Conservation (phyloP, 108 stramenopile species). For the Nitzschia inconspicua region DNA sequence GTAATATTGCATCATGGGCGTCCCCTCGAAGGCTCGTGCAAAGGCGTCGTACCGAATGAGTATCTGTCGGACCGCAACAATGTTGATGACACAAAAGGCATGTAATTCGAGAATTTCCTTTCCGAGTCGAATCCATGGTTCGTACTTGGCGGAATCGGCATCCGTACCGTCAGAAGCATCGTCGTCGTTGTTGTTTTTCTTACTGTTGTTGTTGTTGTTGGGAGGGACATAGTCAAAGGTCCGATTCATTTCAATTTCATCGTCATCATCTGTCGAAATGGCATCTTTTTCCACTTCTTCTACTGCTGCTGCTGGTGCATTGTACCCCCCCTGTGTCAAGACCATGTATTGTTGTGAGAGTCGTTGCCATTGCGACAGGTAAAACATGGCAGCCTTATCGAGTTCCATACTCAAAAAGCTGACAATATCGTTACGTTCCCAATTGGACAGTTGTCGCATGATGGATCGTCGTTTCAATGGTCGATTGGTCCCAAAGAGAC, state of each 20-base stretch:
- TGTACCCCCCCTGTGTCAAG: not conserved
- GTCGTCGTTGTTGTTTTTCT: not conserved
- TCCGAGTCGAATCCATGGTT: constrained; percentile 10
- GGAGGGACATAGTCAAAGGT: too few species aligned
- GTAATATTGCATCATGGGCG: constrained; percentile 66
- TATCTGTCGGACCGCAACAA: constrained; percentile 56
- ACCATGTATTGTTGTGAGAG: constrained; percentile 14
- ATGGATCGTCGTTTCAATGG: constrained; percentile 16
- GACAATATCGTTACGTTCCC: constrained; percentile 38
- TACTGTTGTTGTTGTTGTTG: not conserved
- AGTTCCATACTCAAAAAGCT: constrained; percentile 34
- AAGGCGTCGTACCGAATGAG: constrained; percentile 72
- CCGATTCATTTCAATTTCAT: too few species aligned
- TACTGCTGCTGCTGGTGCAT: not conserved
- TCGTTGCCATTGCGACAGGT: constrained; percentile 34
- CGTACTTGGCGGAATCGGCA: not conserved
- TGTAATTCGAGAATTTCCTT: constrained; percentile 60
- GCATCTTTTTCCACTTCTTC: not conserved
- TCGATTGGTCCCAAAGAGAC: not conserved
- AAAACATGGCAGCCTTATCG: constrained; percentile 31
- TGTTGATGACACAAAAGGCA: constrained; percentile 62
- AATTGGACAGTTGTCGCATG: constrained; percentile 28
- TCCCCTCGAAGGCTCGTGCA: constrained; percentile 47
- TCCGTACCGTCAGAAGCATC: not conserved
- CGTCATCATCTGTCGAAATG: not conserved